Percentiles rank a stretch among this genome's conserved stretches.
Evolutionary conservation across 2,329 filamentous ascomycete genomes (phyloP).

Genomic region (Aspergillus tanneri): DNA sequence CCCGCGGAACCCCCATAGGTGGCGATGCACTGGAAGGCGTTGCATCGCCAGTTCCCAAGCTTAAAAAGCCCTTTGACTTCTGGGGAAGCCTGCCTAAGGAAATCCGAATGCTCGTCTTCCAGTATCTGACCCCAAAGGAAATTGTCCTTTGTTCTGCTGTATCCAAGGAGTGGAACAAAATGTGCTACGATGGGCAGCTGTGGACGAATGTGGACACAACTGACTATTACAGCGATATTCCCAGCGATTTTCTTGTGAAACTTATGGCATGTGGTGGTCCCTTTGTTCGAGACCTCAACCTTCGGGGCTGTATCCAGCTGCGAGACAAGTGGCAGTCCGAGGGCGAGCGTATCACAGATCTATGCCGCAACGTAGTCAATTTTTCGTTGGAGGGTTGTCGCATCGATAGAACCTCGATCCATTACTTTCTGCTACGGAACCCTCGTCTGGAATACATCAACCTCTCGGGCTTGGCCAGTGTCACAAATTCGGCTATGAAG

Average conservation of each 20-base stretch:
- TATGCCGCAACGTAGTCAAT: constrained; percentile 82
- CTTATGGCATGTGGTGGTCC: constrained; percentile 84
- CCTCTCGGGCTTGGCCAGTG: constrained; percentile 71
- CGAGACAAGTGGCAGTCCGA: constrained; percentile 75
- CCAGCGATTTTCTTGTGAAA: constrained; percentile 76
- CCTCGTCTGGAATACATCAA: constrained; percentile 78
- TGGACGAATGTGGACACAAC: constrained; percentile 84
- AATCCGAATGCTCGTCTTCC: constrained; percentile 73
- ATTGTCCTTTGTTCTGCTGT: constrained; percentile 75
- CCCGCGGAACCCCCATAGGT: constrained; percentile 37
- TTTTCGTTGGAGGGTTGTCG: constrained; percentile 86
- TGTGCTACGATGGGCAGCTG: constrained; percentile 92
- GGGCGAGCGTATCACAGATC: constrained; percentile 66
- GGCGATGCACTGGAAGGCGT: constrained; percentile 19
- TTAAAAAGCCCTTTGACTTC: constrained; percentile 59
- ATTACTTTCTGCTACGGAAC: constrained; percentile 79
- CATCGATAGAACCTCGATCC: constrained; percentile 74
- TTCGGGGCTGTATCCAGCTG: constrained; percentile 87
- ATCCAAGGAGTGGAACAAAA: constrained; percentile 72
- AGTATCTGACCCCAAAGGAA: constrained; percentile 74
- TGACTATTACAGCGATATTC: constrained; percentile 83
- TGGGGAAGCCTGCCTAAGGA: constrained; percentile 83
- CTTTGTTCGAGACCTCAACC: constrained; percentile 85
- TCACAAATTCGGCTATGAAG: constrained; percentile 80
- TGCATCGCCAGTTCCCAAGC: constrained; percentile 27